Evolutionary conservation across 2,329 filamentous ascomycete genomes (phyloP).

Genomic region (Myriosclerotinia duriaeana): DNA sequence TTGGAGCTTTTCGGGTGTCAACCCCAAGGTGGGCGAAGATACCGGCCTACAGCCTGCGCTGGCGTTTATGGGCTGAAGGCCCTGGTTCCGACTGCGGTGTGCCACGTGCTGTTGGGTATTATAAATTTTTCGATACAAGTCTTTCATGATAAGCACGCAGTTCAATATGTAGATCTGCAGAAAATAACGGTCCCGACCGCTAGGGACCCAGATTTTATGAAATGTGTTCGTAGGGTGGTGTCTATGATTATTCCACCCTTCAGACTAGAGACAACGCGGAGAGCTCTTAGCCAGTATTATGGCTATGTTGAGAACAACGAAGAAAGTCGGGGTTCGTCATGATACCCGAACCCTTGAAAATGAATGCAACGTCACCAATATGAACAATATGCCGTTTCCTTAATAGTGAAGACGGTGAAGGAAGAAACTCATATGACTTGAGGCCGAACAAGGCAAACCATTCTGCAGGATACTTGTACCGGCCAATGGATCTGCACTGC

Average conservation of each 20-base stretch:
- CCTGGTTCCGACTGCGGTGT: conserved; percentile 17
- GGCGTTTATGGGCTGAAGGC: conserved; percentile 1
- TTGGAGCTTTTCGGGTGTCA: background rate
- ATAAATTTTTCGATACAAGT: background rate
- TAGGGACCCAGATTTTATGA: conserved; percentile 3
- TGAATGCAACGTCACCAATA: background rate
- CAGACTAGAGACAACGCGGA: conserved; percentile 7
- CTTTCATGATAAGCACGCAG: conserved; percentile 12
- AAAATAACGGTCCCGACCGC: background rate
- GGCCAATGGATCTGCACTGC: conserved; percentile 2
- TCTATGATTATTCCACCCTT: background rate
- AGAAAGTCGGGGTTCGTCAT: background rate
- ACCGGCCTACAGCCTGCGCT: background rate
- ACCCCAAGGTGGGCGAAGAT: conserved; percentile 1
- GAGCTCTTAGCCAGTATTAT: conserved; percentile 4
- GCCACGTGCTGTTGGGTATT: conserved; percentile 16
- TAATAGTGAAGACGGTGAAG: conserved; percentile 1
- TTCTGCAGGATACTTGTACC: background rate
- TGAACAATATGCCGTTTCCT: background rate
- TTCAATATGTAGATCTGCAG: conserved; percentile 10
- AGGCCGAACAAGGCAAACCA: background rate
- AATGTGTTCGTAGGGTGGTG: conserved; percentile 13
- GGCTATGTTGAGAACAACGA: background rate
- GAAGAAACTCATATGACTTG: background rate
- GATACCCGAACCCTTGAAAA: background rate